phyloP scores from a whole-genome alignment of 139 green algal species.

The Picochlorum sp. region DNA sequence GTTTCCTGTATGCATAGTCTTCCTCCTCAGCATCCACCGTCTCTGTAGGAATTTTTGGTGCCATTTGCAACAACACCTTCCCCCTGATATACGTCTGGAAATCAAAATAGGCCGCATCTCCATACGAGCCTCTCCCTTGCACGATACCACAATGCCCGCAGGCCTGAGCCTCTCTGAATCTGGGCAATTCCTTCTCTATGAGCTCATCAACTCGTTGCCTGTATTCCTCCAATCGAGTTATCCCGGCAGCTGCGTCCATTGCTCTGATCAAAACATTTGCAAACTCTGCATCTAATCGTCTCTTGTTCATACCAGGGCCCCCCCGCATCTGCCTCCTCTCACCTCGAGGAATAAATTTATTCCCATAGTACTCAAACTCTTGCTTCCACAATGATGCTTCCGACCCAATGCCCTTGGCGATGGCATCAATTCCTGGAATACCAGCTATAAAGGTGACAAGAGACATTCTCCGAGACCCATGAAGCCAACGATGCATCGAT shows the following conservation, averaged over 20 bases:
- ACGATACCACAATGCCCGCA: neutral
- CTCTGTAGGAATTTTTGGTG: neutral
- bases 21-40: neutral
- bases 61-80: neutral
- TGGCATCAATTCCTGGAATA: neutral
- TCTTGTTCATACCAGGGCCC: neutral
- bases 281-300: constrained; percentile 6
- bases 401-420: neutral
- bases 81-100: neutral
- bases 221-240: neutral
- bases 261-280: neutral
- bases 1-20: neutral
- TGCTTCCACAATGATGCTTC: too few relatives aligned
- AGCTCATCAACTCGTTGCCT: neutral
- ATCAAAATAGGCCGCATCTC: neutral
- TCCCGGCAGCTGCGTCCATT: neutral
- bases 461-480: too few relatives aligned
- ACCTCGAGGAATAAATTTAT: too few relatives aligned
- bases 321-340: neutral
- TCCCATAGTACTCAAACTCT: neutral
- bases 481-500: too few relatives aligned
- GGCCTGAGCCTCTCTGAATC: neutral
- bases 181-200: neutral
- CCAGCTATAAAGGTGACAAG: too few relatives aligned
- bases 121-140: neutral